Conservation (phyloP, 192 early-diverging fungal genomes). For the Backusella australiensis region DNA sequence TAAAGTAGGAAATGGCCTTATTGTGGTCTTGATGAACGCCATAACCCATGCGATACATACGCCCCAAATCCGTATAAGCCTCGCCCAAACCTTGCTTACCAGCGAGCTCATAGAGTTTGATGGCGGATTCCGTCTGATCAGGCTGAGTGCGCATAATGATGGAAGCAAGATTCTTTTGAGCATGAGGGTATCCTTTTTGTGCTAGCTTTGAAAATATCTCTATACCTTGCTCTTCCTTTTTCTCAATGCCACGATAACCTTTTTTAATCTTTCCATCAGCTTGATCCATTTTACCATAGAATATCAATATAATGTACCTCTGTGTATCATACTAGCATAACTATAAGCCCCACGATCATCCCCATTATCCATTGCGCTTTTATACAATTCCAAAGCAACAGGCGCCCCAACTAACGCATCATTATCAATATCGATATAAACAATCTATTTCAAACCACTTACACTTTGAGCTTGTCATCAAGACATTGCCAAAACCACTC, state of each 20-base stretch:
- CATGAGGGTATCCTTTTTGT: slow-evolving; percentile 41
- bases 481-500: slow-evolving; percentile 17
- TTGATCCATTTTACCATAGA: neutral
- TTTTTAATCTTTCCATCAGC: neutral
- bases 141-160: slow-evolving; percentile 44
- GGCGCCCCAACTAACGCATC: slow-evolving; percentile 34
- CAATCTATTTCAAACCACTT: neutral
- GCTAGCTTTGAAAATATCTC: slow-evolving; percentile 40
- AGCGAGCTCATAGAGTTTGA: slow-evolving; percentile 46
- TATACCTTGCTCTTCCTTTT: slow-evolving; percentile 36
- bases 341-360: slow-evolving; percentile 42
- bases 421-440: neutral
- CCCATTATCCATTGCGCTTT: slow-evolving; percentile 38
- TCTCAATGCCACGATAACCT: slow-evolving; percentile 34
- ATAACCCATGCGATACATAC: slow-evolving; percentile 40
- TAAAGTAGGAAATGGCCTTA: slow-evolving; percentile 32
- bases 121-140: slow-evolving; percentile 32
- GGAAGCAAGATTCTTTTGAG: slow-evolving; percentile 43
- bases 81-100: slow-evolving; percentile 33
- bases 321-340: slow-evolving; percentile 47
- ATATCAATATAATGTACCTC: slow-evolving; percentile 21
- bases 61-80: slow-evolving; percentile 41
- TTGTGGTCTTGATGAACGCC: slow-evolving; percentile 38
- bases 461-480: slow-evolving; percentile 25
- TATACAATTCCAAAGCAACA: slow-evolving; percentile 38